Base-by-base conservation (phyloP, 2,329 filamentous ascomycete species). In the Sordariomycetes sp. region DNA sequence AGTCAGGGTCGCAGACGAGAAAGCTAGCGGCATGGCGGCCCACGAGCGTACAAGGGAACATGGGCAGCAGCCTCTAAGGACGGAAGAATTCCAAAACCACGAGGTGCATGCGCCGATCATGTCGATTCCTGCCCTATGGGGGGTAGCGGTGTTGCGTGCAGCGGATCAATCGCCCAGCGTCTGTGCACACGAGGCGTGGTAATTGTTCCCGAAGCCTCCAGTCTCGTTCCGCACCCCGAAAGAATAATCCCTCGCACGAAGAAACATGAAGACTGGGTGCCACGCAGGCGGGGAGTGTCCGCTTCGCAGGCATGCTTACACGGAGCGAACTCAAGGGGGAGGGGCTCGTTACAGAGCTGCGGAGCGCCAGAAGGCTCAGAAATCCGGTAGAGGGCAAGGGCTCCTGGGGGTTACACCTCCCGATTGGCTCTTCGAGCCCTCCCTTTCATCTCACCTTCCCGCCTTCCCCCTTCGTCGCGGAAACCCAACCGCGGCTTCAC, bases 31-130 rank as follows among this genome's bases (percentile, higher is more conserved):
- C 46, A n/a, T 50, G n/a, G 12, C 46, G 46, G 46, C 46, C 46
- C 46, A 50, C 46, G 16, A 46, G 40, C 46, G 46, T 11, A 6
- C 24, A 10, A 3, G 18, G 1, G 25, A 53, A n/a, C n/a, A 12
- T 46, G n/a, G 22, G 54, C 35, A 24, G 43, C 16, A 12, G 32
- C 55, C 22, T 51, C 24, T 35, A 57, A 28, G 55, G 55, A 57
- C 55, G 55, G 55, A 57, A 57, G 50, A 57, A 57, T 57, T 57
- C 46, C 55, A 57, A 53, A 25, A 48, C 28, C 55, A 57, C 55
- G 53, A 40, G 20, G 10, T 48, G 34, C 48, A 24, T 20, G 14
- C 24, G 55, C 12, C 55, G 55, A 57, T 57, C 55, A 40, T 53
- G 55, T n/a, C 55, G 46, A 53, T 57, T 57, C 25, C 48, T 57